Evolutionary conservation across 2,329 filamentous ascomycete genomes (phyloP).

Genomic region (Alternaria atra): DNA sequence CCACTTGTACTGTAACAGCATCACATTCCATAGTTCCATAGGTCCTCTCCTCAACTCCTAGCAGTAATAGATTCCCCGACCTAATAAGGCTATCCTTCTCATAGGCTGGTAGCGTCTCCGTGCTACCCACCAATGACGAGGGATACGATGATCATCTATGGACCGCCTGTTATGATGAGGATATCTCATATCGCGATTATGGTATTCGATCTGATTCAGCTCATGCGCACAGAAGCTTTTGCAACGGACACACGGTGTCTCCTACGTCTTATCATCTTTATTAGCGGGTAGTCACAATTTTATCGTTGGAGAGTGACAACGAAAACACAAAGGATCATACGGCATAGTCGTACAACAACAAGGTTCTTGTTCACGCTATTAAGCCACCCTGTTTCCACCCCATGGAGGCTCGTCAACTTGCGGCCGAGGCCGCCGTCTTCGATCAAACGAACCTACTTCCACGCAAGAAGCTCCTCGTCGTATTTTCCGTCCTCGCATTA

Average conservation of each 20-base stretch:
- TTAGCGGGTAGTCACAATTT: background rate
- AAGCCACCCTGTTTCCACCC: background rate
- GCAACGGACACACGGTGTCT: background rate
- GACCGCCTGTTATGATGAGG: background rate
- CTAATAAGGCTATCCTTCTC: background rate
- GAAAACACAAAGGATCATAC: background rate
- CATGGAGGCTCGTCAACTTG: conserved; percentile 14
- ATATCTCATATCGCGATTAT: background rate
- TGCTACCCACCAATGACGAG: background rate
- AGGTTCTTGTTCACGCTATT: background rate
- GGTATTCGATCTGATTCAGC: background rate
- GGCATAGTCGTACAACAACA: background rate
- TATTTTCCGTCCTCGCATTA: conserved; percentile 63
- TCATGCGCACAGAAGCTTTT: background rate
- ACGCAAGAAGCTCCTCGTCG: conserved; percentile 58
- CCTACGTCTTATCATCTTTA: background rate
- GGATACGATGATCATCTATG: background rate
- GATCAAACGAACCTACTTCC: conserved; percentile 66
- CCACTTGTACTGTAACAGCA: background rate
- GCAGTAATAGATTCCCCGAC: background rate
- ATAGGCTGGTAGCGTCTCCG: background rate
- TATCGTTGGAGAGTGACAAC: background rate
- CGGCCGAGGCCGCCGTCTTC: conserved; percentile 27
- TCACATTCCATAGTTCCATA: background rate
- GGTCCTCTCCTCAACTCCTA: background rate